Evolutionary conservation across 805 yeast species (phyloP).

Genomic region (Metschnikowia similis): DNA sequence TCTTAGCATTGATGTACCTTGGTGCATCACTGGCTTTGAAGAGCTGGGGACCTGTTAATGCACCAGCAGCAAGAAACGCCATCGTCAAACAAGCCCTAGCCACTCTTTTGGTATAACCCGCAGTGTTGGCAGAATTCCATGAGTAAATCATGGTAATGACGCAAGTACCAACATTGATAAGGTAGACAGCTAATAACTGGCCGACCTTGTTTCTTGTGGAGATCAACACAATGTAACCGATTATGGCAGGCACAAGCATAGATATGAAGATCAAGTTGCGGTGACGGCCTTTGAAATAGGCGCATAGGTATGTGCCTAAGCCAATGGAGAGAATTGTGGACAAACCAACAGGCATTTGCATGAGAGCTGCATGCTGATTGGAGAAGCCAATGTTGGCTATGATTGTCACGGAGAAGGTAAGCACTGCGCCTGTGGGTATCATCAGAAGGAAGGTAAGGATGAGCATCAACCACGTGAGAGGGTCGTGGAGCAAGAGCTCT

Average conservation of each 20-base stretch:
- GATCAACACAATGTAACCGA: slow-evolving; percentile 41
- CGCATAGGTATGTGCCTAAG: slow-evolving; percentile 29
- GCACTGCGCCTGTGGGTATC: slow-evolving; percentile 50
- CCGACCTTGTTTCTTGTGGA: slow-evolving; percentile 35
- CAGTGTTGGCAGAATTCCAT: slow-evolving; percentile 50
- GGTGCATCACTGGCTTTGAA: slow-evolving; percentile 13
- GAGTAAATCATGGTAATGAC: slow-evolving; percentile 55
- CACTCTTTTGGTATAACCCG: slow-evolving; percentile 25
- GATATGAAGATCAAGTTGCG: slow-evolving; percentile 27
- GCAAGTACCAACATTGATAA: slow-evolving; percentile 53
- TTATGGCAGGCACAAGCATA: slow-evolving; percentile 32
- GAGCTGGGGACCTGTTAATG: slow-evolving; percentile 23
- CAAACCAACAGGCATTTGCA: slow-evolving; percentile 58
- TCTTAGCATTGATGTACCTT: slow-evolving; percentile 8
- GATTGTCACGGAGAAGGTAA: slow-evolving; percentile 50
- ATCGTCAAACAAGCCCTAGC: slow-evolving; percentile 18
- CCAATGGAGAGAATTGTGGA: slow-evolving; percentile 28
- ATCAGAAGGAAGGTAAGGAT: slow-evolving; percentile 43
- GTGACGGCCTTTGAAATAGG: slow-evolving; percentile 18
- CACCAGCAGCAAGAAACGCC: slow-evolving; percentile 21
- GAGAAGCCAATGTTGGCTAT: slow-evolving; percentile 51
- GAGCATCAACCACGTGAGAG: slow-evolving; percentile 48
- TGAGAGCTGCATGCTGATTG: slow-evolving; percentile 39
- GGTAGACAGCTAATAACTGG: slow-evolving; percentile 45
- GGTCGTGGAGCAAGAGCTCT: slow-evolving; percentile 45